These are phyloP conservation scores for Phytopythium oedochilum DNA, from an alignment of 352 stramenopile species.

Conservation along the genomic window DNA sequence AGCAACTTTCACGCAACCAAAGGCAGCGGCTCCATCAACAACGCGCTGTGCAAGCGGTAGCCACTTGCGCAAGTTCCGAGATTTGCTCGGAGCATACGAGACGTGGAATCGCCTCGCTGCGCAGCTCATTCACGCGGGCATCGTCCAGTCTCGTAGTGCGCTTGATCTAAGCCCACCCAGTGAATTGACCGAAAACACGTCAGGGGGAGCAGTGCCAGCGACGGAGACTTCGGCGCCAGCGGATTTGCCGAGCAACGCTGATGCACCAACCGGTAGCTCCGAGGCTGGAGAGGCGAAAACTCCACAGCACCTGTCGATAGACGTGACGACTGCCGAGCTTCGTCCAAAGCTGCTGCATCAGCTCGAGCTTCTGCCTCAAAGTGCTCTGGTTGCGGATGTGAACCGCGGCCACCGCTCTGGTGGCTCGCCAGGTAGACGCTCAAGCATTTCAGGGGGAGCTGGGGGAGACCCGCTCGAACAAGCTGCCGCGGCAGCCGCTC, in stretches of 20 bases:
- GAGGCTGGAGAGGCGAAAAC: neutral
- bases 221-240: neutral
- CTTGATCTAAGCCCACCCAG: neutral
- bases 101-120: constrained; percentile 38
- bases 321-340: neutral
- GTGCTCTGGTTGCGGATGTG: constrained; percentile 19
- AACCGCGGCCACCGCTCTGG: constrained; percentile 2
- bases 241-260: neutral
- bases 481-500: neutral
- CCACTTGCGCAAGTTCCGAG: constrained; percentile 10
- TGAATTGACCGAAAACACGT: neutral
- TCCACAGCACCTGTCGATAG: neutral
- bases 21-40: neutral
- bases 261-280: neutral
- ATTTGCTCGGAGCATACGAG: constrained; percentile 31
- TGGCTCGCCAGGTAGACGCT: constrained; percentile 3
- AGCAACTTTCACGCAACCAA: constrained; percentile 2
- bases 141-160: constrained; percentile 29
- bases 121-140: constrained; percentile 33
- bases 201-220: neutral
- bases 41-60: neutral
- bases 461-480: neutral
- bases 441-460: constrained; percentile 8
- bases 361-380: constrained; percentile 35
- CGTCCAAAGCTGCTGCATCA: constrained; percentile 36